Percentiles rank a stretch among this genome's conserved stretches.
phyloP scores from a whole-genome alignment of 164 flowering plant genomes.

The Cinnamomum chago region DNA sequence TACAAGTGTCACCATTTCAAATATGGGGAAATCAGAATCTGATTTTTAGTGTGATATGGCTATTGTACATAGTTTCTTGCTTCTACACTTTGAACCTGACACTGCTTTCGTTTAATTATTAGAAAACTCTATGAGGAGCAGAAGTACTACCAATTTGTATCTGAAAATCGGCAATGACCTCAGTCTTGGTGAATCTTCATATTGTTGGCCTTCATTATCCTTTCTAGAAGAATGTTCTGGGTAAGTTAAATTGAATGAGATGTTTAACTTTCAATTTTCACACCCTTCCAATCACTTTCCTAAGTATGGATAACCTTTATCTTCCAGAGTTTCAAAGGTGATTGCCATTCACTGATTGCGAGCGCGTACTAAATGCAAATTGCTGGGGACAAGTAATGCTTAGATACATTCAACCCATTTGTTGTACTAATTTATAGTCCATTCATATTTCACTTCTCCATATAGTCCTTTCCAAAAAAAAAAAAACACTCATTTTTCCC shows the following conservation, averaged over 20 bases:
- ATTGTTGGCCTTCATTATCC: background rate
- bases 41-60: background rate
- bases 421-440: background rate
- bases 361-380: background rate
- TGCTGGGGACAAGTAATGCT: background rate
- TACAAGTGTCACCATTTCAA: background rate
- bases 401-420: background rate
- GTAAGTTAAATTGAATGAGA: background rate
- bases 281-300: too few species aligned
- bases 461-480: too few species aligned
- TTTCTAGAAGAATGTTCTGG: background rate
- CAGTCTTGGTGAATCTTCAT: background rate
- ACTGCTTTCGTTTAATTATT: constrained; percentile 8
- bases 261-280: background rate
- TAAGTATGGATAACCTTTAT: background rate
- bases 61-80: background rate
- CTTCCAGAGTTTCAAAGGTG: background rate
- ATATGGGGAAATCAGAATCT: background rate
- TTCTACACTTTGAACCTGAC: background rate
- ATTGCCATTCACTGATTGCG: too few species aligned
- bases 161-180: constrained; percentile 3
- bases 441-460: background rate
- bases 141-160: constrained; percentile 10
- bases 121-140: constrained; percentile 21
- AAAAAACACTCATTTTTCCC: background rate